These are phyloP conservation scores for Annulohypoxylon bovei DNA, from an alignment of 495 filamentous ascomycete genomes.

Conservation along the genomic window DNA sequence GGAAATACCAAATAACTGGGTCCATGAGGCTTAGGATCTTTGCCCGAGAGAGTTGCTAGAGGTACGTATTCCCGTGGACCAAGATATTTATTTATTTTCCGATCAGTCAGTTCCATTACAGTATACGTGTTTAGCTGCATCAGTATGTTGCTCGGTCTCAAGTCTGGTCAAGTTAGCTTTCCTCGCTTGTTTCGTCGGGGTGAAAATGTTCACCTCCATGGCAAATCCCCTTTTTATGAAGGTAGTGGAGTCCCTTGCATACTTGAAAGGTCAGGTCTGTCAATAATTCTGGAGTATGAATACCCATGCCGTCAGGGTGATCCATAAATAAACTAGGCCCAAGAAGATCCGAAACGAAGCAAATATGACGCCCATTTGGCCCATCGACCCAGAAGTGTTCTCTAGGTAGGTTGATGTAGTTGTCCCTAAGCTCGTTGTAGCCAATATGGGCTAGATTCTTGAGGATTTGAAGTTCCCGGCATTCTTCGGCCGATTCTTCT, in stretches of 20 bases:
- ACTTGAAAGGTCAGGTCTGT: slow-evolving; percentile 13
- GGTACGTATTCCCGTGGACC: slow-evolving; percentile 9
- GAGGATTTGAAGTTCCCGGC: slow-evolving; percentile 31
- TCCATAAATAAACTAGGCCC: slow-evolving; percentile 16
- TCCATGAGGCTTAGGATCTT: slow-evolving; percentile 7
- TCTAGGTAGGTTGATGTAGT: slow-evolving; percentile 30
- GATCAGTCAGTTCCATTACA: slow-evolving; percentile 5
- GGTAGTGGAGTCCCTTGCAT: slow-evolving; percentile 27
- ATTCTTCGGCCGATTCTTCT: slow-evolving; percentile 4
- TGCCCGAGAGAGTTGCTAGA: neutral
- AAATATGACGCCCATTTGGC: slow-evolving; percentile 52
- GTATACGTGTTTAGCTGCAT: slow-evolving; percentile 16
- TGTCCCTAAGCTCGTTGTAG: neutral
- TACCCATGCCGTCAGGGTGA: neutral
- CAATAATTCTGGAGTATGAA: slow-evolving; percentile 15
- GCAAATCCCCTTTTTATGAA: slow-evolving; percentile 24
- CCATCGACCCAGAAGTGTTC: slow-evolving; percentile 51
- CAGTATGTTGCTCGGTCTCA: slow-evolving; percentile 22
- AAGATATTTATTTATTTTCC: slow-evolving; percentile 5
- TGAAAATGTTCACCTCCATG: slow-evolving; percentile 14
- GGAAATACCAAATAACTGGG: neutral
- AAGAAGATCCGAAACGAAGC: slow-evolving; percentile 41
- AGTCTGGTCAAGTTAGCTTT: slow-evolving; percentile 1
- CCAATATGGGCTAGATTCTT: slow-evolving; percentile 7
- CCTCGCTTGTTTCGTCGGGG: neutral